Evolutionary conservation across 164 flowering plant genomes (phyloP).

Genomic region (Macadamia integrifolia): DNA sequence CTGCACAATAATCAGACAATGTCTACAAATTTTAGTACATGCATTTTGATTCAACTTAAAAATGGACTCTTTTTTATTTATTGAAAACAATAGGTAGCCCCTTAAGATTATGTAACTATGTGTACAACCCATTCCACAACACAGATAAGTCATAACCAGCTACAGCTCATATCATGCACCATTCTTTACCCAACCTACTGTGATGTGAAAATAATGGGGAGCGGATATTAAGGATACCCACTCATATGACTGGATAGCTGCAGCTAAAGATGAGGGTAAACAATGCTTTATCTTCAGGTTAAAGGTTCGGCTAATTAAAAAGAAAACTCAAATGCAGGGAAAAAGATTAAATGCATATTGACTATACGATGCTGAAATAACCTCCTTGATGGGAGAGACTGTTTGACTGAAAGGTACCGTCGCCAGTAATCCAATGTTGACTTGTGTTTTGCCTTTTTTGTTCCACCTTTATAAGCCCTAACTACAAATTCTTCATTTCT

Average conservation of each 20-base stretch:
- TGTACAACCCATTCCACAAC: neutral
- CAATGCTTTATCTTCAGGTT: no score
- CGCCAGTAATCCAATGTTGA: conserved; percentile 81
- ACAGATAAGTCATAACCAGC: neutral
- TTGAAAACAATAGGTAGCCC: neutral
- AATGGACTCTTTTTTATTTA: no score
- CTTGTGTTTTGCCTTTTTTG: conserved; percentile 78
- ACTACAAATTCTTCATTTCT: conserved; percentile 84
- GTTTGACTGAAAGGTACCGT: conserved; percentile 77
- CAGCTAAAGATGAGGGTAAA: no score
- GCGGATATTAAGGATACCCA: no score
- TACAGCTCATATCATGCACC: neutral
- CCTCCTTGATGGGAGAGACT: conserved; percentile 68
- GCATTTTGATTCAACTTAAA: neutral
- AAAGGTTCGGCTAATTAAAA: no score
- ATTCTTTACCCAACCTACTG: neutral
- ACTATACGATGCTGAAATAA: conserved; percentile 7
- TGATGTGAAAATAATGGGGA: no score
- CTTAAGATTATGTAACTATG: neutral
- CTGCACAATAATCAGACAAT: conserved; percentile 30
- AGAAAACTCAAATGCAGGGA: no score
- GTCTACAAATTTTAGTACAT: neutral
- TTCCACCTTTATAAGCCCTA: conserved; percentile 73
- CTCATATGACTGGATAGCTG: no score
- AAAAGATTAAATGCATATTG: neutral